phyloP scores from a whole-genome alignment of 2,329 filamentous ascomycete species.

The Xylariaceae sp. region DNA sequence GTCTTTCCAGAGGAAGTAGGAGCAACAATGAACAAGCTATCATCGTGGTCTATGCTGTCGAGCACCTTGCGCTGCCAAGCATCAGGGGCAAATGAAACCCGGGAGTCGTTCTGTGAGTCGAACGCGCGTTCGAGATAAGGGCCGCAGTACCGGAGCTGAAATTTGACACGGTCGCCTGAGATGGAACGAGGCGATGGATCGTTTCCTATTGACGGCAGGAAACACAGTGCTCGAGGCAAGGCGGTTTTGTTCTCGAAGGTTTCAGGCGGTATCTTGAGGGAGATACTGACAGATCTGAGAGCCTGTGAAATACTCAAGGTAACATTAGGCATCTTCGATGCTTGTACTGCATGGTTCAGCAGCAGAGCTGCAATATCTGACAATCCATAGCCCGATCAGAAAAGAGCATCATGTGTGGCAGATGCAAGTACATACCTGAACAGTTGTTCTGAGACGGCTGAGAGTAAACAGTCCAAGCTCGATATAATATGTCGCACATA shows the following conservation, averaged over 20 bases:
- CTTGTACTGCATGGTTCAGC: conserved; percentile 13
- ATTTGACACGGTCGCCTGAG: conserved; percentile 34
- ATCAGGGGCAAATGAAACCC: conserved; percentile 69
- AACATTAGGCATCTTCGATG: conserved; percentile 1
- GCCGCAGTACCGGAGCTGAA: conserved; percentile 65
- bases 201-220: too few species aligned
- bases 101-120: conserved; percentile 61
- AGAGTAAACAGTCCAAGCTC: conserved; percentile 7
- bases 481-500: conserved; percentile 29
- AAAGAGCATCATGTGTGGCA: background rate
- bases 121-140: conserved; percentile 74
- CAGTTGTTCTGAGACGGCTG: background rate
- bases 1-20: conserved; percentile 79
- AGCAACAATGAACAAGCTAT: conserved; percentile 70
- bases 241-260: too few species aligned
- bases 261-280: too few species aligned
- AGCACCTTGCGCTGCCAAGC: conserved; percentile 72
- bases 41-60: conserved; percentile 65
- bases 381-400: conserved; percentile 5
- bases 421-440: conserved; percentile 8
- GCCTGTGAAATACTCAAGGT: too few species aligned
- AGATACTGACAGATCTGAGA: too few species aligned
- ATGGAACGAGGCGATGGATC: too few species aligned
- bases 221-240: too few species aligned
- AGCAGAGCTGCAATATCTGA: conserved; percentile 13